Base-by-base conservation (phyloP, 805 yeast genomes). In the Hyphopichia homilentoma region DNA sequence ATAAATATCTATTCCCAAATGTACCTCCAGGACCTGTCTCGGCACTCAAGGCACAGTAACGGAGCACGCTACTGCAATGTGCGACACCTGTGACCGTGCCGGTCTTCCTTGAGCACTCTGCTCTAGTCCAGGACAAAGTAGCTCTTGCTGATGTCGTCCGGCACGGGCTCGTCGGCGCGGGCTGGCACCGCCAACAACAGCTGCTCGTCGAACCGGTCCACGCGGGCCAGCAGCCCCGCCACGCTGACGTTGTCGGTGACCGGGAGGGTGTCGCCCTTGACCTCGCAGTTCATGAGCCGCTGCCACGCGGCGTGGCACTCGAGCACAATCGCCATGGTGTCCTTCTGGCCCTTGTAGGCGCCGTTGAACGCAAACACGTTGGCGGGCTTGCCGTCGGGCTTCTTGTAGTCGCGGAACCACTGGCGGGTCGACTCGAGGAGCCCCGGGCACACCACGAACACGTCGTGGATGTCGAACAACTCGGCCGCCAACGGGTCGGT, bases 351-450 rank as follows among this genome's bases (percentile, higher is more conserved):
- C 67, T 84, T 84, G 72, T 87, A 86, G 60, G 84, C 87, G 45
- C 96, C 98, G 40, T 85, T 75, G 79, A 87, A 88, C n/a, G 97
- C 97, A 61, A 93, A 90, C 65, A 83, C 84, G 68, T 93, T 93
- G 66, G 79, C 85, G 52, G 96, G 95, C 75, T 93, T 93, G 41
- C 97, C 98, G 61, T 90, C 98, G 34, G 98, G 97, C 48, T 88
- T 76, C 68, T 93, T 93, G 80, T 93, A 93, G 65, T 89, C 88
- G 62, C 94, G 84, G 80, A 93, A 93, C 98, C 98, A 93, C 67
- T 85, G 95, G 63, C 88, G 81, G 38, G 97, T 93, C 45, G 95
- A 84, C 59, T 95, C 84, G 56, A 93, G 70, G 38, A 93, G 72
- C 34, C 96, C 96, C 39, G 98, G 98, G 63, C 89, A 79, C 59